phyloP scores from a whole-genome alignment of 1,284 basidiomycete genomes.

The Ustilago bromivora region DNA sequence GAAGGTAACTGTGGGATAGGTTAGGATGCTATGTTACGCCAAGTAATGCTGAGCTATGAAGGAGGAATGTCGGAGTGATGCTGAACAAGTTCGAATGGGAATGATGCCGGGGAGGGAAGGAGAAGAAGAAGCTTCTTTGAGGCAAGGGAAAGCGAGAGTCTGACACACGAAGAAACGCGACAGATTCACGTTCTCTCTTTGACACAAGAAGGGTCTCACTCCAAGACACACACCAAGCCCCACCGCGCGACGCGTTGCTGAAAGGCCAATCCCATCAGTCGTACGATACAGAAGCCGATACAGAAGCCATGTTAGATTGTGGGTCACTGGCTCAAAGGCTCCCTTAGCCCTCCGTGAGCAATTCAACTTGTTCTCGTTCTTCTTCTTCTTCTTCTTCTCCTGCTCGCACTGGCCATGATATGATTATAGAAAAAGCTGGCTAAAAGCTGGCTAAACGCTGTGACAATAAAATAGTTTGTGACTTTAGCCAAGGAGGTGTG shows the following conservation, averaged over 20 bases:
- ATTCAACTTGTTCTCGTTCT: neutral
- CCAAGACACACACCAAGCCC: neutral
- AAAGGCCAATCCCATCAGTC: neutral
- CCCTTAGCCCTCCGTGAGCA: neutral
- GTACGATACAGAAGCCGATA: too few species aligned
- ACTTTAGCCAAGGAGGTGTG: neutral
- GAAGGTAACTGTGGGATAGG: neutral
- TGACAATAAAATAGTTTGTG: neutral
- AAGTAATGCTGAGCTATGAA: too few species aligned
- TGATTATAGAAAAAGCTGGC: neutral
- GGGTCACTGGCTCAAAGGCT: neutral
- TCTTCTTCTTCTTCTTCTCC: neutral
- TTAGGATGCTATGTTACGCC: slow-evolving; percentile 7
- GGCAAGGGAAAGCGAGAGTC: neutral
- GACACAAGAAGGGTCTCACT: slow-evolving; percentile 6
- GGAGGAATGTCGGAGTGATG: neutral
- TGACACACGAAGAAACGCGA: slow-evolving; percentile 10
- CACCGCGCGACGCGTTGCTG: slow-evolving; percentile 12
- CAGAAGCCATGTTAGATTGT: too few species aligned
- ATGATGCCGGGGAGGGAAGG: neutral
- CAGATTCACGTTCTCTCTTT: slow-evolving; percentile 1
- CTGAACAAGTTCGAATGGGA: neutral
- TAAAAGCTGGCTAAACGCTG: neutral
- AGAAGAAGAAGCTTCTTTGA: neutral
- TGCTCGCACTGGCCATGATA: slow-evolving; percentile 1